phyloP scores from a whole-genome alignment of 106 monocot genomes.

The Phalaenopsis equestris region DNA sequence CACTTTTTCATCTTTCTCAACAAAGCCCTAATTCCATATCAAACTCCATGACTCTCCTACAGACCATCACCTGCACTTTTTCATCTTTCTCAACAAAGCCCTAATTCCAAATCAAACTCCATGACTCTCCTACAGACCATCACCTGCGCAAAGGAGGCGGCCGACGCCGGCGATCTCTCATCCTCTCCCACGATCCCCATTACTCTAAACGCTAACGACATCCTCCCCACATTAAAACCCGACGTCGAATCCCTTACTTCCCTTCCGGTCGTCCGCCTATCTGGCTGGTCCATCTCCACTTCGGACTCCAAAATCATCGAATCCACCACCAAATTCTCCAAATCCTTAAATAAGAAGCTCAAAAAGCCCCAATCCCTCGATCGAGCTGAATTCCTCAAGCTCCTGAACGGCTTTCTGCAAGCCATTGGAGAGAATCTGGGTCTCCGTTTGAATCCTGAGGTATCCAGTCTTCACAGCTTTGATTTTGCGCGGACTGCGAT shows the following conservation, averaged over 20 bases:
- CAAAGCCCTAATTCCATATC: background rate
- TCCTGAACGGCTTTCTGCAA: conserved; percentile 25
- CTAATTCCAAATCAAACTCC: background rate
- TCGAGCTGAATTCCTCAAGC: conserved; percentile 13
- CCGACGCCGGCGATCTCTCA: conserved; percentile 11
- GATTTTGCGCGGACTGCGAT: conserved; percentile 15
- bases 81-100: background rate
- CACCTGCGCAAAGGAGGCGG: conserved; percentile 19
- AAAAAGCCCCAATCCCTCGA: conserved; percentile 16
- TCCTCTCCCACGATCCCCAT: conserved; percentile 26
- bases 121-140: conserved; percentile 66
- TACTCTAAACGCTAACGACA: conserved; percentile 36
- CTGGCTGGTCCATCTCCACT: conserved; percentile 31
- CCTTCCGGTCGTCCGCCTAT: conserved; percentile 20
- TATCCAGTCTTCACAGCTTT: background rate
- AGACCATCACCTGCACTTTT: conserved; percentile 39
- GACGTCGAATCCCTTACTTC: conserved; percentile 3
- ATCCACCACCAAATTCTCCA: conserved; percentile 13
- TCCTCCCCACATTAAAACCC: conserved; percentile 24
- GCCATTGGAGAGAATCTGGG: conserved; percentile 5
- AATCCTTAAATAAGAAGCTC: conserved; percentile 25
- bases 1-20: background rate
- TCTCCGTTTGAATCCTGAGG: background rate
- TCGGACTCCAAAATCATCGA: conserved; percentile 20
- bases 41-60: conserved; percentile 45